Percentiles rank a stretch among this genome's conserved stretches.
These are phyloP conservation scores for Xylaria cubensis DNA, from an alignment of 495 filamentous ascomycete species.

Conservation along the genomic window DNA sequence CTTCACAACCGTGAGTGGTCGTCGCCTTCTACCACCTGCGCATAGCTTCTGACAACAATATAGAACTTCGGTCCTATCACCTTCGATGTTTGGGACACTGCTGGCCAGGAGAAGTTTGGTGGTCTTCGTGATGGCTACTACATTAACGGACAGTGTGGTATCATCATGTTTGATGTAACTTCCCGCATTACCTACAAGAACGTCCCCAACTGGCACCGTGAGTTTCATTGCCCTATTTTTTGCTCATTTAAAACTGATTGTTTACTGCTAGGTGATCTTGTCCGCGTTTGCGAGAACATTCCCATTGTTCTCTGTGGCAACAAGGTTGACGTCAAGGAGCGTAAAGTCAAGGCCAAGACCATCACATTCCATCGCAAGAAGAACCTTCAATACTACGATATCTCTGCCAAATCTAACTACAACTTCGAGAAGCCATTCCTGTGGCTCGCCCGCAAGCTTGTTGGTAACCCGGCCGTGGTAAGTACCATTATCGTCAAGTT, in stretches of 20 bases:
- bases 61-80: constrained; percentile 96
- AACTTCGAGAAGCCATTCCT: constrained; percentile 99
- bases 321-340: constrained; percentile 99
- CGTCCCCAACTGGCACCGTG: constrained; percentile 99
- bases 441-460: constrained; percentile 98
- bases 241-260: constrained; percentile 16
- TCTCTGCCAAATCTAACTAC: constrained; percentile 99
- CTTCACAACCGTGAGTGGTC: constrained; percentile 84
- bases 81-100: constrained; percentile 99
- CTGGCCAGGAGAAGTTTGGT: constrained; percentile 99
- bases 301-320: constrained; percentile 98
- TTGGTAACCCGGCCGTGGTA: constrained; percentile 90
- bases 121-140: constrained; percentile 99
- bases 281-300: constrained; percentile 99
- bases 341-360: constrained; percentile 99
- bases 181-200: constrained; percentile 99
- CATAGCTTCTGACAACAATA: constrained; percentile 39
- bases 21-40: constrained; percentile 35
- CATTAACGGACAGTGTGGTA: constrained; percentile 99
- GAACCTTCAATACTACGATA: constrained; percentile 99
- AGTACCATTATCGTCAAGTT: constrained; percentile 41
- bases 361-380: constrained; percentile 99
- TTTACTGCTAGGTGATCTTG: constrained; percentile 82
- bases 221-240: constrained; percentile 46
- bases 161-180: constrained; percentile 99